These are phyloP conservation scores for Cucurbitaria berberidis DNA, from an alignment of 2,329 filamentous ascomycete genomes.

Conservation along the genomic window DNA sequence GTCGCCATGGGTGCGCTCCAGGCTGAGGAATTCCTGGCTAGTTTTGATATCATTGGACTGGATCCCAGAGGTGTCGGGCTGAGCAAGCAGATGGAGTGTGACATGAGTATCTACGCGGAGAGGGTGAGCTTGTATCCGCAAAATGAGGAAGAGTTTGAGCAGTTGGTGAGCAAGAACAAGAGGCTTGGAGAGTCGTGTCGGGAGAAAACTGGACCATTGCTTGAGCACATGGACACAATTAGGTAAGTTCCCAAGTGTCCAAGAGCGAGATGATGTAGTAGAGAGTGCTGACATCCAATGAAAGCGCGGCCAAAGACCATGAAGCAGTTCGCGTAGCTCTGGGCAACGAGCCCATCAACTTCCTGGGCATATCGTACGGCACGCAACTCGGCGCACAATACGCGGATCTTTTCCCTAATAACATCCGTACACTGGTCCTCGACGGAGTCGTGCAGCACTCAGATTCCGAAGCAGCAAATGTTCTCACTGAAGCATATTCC, in stretches of 20 bases:
- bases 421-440: constrained; percentile 52
- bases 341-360: constrained; percentile 48
- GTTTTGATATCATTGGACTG: constrained; percentile 53
- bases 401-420: constrained; percentile 53
- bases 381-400: constrained; percentile 54
- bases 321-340: constrained; percentile 45
- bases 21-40: constrained; percentile 16
- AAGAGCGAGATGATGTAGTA: not conserved
- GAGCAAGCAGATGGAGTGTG: constrained; percentile 51
- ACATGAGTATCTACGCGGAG: constrained; percentile 47
- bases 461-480: constrained; percentile 41
- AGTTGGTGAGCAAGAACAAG: constrained; percentile 49
- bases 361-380: constrained; percentile 55
- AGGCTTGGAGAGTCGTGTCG: constrained; percentile 51
- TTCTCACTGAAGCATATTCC: constrained; percentile 46
- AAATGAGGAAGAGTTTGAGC: constrained; percentile 47
- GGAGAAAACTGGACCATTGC: constrained; percentile 48
- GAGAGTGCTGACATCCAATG: not conserved
- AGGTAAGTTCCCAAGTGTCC: constrained; percentile 3
- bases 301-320: constrained; percentile 36
- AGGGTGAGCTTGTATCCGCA: constrained; percentile 47
- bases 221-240: constrained; percentile 53
- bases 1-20: constrained; percentile 5
- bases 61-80: constrained; percentile 54
- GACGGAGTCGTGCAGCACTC: constrained; percentile 55